Base-by-base conservation (phyloP, 495 filamentous ascomycete species). In the Lophium mytilinum region DNA sequence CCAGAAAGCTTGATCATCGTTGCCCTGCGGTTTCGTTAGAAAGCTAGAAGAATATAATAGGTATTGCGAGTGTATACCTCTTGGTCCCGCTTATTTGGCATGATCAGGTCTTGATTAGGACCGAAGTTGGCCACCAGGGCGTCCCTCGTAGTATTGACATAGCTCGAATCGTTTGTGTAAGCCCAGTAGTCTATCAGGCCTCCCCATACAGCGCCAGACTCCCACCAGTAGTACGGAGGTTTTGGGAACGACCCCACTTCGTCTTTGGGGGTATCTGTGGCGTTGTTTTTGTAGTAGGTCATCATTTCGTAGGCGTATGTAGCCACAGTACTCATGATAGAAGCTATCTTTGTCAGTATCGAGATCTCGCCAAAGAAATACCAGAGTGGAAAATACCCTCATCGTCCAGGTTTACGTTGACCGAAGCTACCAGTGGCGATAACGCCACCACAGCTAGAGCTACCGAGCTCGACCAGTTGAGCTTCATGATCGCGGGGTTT, bases 1-100 rank as follows among this genome's bases (percentile, higher is more conserved):
- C 89, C 89, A 95, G 66, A 91, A 91, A 14, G 84, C 84, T 68
- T 90, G 87, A 62, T 88, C 85, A 58, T 88, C 84, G 64, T 88
- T 89, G 1, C 84, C 85, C 57, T 65, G 52, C 15, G 24, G 1
- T 5, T 4, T 21, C 14, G 40, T 63, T 55, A 60, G 49, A 18
- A 8, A 30, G 24, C 42, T 75, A 70, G 37, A 74, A 71, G 18
- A 55, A 69, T 49, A 8, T 18, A 17, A n/a, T 1, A 50, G 53
- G 8, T 9, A 11, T 18, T 33, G 34, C 1, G 36, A 8, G 7
- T 12, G 46, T 55, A 8, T 47, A 61, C 61, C 57, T 61, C 55
- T 43, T 65, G 46, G 37, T 55, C 57, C 42, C 53, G 59, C 34
- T 56, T 54, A 42, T 52, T 57, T 9, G 66, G 65, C 10, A 64